Base-by-base conservation (phyloP, 2,329 filamentous ascomycete species). In the Thelonectria rubi region DNA sequence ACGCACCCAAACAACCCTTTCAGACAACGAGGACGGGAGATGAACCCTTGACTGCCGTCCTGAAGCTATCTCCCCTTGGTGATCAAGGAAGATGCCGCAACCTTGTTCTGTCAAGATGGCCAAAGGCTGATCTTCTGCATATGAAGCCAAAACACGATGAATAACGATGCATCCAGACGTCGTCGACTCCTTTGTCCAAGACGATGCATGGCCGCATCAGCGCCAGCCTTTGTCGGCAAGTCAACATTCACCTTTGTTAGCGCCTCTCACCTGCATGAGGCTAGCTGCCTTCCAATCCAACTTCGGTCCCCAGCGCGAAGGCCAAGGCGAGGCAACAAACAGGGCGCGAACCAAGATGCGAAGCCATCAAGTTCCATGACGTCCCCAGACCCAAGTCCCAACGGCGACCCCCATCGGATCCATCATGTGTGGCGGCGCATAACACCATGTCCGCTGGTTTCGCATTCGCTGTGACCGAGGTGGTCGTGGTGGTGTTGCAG, bases 401-500 rank as follows among this genome's bases (percentile, higher is more conserved):
- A 37, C 34, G 6, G 34, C 11, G 10, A 3, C 32, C 3, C 12
- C 15, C 34, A 7, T 53, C 47, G 47, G 42, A 56, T 56, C 52
- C 47, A 53, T 51, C 58, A 60, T 51, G 45, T 60, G 57, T 60
- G 58, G 57, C 57, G 40, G 30, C 17, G 21, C 54, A 50, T 20
- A 39, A 42, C 18, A 43, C 45, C 37, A 24, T 48, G 40, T 24
- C 10, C 26, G 37, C 42, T 24, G n/a, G 53, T 51, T 14, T 55
- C 30, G 43, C 39, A 40, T n/a, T 51, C 12, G 43, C 37, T 20
- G 15, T 20, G 17, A 37, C 18, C 21, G n/a, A 20, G 39, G 39
- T 45, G 50, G 57, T 49, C 17, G 20, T 15, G 39, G 39, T 50
- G 50, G 57, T 49, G 43, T 48, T 32, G 32, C 20, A 17, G 43